phyloP scores from a whole-genome alignment of 1,284 basidiomycete genomes.

The Ganoderma leucocontextum region DNA sequence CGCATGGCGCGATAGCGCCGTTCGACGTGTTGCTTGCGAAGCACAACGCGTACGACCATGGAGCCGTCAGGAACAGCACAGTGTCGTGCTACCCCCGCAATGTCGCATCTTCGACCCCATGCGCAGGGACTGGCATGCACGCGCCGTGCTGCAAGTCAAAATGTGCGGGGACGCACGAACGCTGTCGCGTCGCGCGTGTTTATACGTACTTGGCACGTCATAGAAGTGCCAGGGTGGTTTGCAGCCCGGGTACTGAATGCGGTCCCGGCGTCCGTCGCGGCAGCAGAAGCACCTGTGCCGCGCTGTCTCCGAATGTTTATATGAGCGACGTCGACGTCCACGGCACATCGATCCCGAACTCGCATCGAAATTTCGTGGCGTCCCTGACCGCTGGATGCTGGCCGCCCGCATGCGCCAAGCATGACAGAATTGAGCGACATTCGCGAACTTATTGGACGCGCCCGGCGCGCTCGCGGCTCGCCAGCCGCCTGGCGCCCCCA shows the following conservation, averaged over 20 bases:
- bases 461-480: neutral
- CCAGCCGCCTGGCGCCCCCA: neutral
- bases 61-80: neutral
- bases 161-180: neutral
- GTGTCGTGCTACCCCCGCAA: neutral
- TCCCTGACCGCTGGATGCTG: neutral
- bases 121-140: neutral
- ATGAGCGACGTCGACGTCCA: conserved; percentile 1
- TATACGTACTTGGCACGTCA: conserved; percentile 16
- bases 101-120: neutral
- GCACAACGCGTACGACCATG: neutral
- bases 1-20: neutral
- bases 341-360: neutral
- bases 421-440: neutral
- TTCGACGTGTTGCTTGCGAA: neutral
- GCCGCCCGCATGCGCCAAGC: neutral
- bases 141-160: neutral
- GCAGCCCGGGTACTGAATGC: neutral
- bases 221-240: conserved; percentile 3
- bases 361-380: neutral
- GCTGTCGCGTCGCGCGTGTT: conserved; percentile 1
- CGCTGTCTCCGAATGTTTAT: conserved; percentile 21
- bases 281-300: conserved; percentile 3
- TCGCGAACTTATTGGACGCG: conserved; percentile 6
- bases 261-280: conserved; percentile 3